Evolutionary conservation across 2,329 filamentous ascomycete species (phyloP).

Genomic region (Calonectria multiphialidica): DNA sequence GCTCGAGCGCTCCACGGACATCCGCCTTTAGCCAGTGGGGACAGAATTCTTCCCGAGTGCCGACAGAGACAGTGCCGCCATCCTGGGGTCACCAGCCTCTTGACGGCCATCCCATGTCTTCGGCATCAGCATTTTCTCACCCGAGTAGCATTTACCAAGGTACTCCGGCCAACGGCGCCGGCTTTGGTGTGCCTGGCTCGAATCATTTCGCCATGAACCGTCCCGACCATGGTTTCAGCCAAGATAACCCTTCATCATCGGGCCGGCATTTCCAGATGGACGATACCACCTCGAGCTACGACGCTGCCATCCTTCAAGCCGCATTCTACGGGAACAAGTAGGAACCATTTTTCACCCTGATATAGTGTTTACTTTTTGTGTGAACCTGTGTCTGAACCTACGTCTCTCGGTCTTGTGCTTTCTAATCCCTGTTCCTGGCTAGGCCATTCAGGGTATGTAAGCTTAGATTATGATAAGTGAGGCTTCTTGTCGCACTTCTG

Average conservation of each 20-base stretch:
- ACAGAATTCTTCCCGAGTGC: conserved; percentile 36
- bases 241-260: conserved; percentile 34
- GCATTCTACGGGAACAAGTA: conserved; percentile 48
- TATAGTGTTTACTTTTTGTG: neutral
- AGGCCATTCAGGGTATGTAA: conserved; percentile 23
- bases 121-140: conserved; percentile 58
- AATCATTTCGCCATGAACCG: conserved; percentile 28
- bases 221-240: conserved; percentile 28
- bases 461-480: conserved; percentile 1
- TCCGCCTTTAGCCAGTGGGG: conserved; percentile 49
- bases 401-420: conserved; percentile 2
- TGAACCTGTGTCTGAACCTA: neutral
- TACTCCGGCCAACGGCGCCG: conserved; percentile 51
- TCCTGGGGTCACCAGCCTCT: conserved; percentile 33
- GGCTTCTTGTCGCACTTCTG: neutral
- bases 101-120: conserved; percentile 39
- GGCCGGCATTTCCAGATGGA: conserved; percentile 47
- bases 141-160: conserved; percentile 64
- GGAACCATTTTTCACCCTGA: neutral
- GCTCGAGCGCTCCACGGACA: conserved; percentile 41
- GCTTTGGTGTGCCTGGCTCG: conserved; percentile 30
- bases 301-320: conserved; percentile 50
- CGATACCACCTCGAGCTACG: conserved; percentile 49
- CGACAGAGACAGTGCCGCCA: conserved; percentile 31
- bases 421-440: conserved; percentile 25